Base-by-base conservation (phyloP, 179 eudicot species). In the Beta macrorhiza region DNA sequence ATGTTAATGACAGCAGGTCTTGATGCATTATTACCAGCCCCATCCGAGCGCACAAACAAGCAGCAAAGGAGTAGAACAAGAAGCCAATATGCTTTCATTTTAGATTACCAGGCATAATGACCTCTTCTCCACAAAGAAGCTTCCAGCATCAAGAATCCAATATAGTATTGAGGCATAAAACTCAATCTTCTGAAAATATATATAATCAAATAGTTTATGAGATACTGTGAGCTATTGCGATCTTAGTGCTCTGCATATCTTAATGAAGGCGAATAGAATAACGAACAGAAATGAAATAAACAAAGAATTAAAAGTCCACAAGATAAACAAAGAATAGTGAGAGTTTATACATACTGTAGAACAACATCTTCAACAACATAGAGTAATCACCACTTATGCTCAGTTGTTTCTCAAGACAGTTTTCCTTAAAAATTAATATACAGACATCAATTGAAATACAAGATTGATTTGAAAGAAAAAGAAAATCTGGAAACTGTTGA, bases 1-100 rank as follows among this genome's bases (percentile, higher is more conserved):
- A 95, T 84, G 74, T 89, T 90, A 80, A 93, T 92, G 84, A 87
- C 88, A 55, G 90, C 75, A 12, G 99, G 97, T 76, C 93, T 92
- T 74, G 93, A 79, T 84, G 81, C 85, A 82, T 85, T 82, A 74
- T 76, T 79, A 73, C 82, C 79, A 51, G 84, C 86, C 79, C 88
- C 97, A 82, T 83, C 61, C 62, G 84, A 86, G 45, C 76, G 70
- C 73, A 82, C 65, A 73, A 82, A 87, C 70, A 83, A 73, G 17
- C 65, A 86, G 71, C 87, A 77, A 52, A 85, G n/a, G 82, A 89
- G 75, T 29, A 86, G 74, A 82, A 76, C 45, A 78, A 87, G 56
- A 74, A 89, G 32, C 84, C 88, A 82, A 71, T 82, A 44, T 52
- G 78, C 61, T 42, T 74, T 81, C 93, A 89, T 89, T 25, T 76